Evolutionary conservation across 305 asterid genomes (phyloP), one percentile per base, ranked within the genome.

Genomic region (Ruellia speciosa): DNA sequence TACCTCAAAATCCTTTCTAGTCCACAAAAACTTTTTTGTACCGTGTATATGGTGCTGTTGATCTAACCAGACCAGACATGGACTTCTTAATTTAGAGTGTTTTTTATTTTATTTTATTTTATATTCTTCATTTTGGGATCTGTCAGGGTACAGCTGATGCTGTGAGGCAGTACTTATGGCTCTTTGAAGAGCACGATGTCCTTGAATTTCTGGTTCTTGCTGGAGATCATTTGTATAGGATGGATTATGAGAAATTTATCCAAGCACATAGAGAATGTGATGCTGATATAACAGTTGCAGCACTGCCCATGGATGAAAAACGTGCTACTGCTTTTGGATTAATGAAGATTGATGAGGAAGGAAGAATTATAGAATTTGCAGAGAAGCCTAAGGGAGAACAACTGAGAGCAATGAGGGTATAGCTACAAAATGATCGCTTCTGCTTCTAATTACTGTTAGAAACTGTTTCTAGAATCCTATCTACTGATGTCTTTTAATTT

Each of bases 221-320:
- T 18, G 90, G 90, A 49, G 87, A 80, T 68, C 87, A 80, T 65
- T 66, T 83, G 58, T 83, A 82, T 39, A 68, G 90, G 15, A 83
- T 80, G 87, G 87, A 83, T 74, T 83, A 80, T 35, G 87, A 80
- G 71, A 80, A 72, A 71, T 83, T 80, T 40, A 66, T 83, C 66
- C 85, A 72, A 78, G 85, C 87, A 12, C 87, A 80, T 60, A 66
- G 87, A 72, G 87, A 80, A 80, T 75, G 83, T 7, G 85, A 80
- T 52, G 90, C 90, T 62, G 90, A 83, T 66, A 82, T 83, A 53
- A 83, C 90, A 52, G 90, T 80, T 34, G 90, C 90, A 0, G 90
- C 90, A 17, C 66, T 83, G 49, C 90, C 90, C 39, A 80, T 83
- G 90, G 90, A 80, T 65, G 90, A 80, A 65, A 63, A 80, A 45